Evolutionary conservation across 192 early-diverging fungal species (phyloP).

Genomic region (Allomyces macrogynus): DNA sequence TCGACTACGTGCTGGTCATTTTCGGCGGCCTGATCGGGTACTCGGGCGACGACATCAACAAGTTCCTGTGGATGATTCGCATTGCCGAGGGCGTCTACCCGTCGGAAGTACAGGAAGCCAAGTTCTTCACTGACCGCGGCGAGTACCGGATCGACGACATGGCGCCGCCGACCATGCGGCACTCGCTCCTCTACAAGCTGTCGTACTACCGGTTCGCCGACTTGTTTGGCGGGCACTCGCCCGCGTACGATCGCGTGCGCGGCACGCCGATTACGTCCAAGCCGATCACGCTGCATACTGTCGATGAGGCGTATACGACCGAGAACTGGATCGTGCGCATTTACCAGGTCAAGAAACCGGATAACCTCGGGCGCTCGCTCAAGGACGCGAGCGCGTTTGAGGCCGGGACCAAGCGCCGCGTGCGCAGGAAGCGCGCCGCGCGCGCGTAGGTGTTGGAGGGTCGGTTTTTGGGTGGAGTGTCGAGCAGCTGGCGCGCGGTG

Average conservation of each 20-base stretch:
- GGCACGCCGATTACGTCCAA: slow-evolving; percentile 45
- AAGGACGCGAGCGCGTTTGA: slow-evolving; percentile 40
- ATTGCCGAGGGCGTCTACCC: slow-evolving; percentile 97
- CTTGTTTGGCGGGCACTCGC: slow-evolving; percentile 50
- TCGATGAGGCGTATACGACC: slow-evolving; percentile 87
- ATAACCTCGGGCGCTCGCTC: slow-evolving; percentile 67
- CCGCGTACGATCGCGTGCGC: slow-evolving; percentile 66
- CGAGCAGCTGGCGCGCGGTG: no score
- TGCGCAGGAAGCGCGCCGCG: background rate
- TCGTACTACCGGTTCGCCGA: slow-evolving; percentile 88
- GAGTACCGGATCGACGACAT: slow-evolving; percentile 83
- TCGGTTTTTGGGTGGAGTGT: no score
- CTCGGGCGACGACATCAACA: slow-evolving; percentile 99
- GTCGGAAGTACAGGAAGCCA: slow-evolving; percentile 68
- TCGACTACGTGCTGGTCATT: slow-evolving; percentile 90
- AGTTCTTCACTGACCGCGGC: slow-evolving; percentile 71
- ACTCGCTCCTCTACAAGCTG: slow-evolving; percentile 93
- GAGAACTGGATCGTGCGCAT: slow-evolving; percentile 98
- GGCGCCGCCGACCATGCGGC: slow-evolving; percentile 74
- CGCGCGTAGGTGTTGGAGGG: no score
- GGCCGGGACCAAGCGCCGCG: slow-evolving; percentile 14
- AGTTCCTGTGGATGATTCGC: slow-evolving; percentile 99
- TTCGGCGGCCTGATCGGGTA: slow-evolving; percentile 95
- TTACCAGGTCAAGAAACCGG: slow-evolving; percentile 90
- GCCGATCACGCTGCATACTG: slow-evolving; percentile 54